These are phyloP conservation scores for Castanopsis chinensis DNA, from an alignment of 306 rosid genomes.

Conservation along the genomic window DNA sequence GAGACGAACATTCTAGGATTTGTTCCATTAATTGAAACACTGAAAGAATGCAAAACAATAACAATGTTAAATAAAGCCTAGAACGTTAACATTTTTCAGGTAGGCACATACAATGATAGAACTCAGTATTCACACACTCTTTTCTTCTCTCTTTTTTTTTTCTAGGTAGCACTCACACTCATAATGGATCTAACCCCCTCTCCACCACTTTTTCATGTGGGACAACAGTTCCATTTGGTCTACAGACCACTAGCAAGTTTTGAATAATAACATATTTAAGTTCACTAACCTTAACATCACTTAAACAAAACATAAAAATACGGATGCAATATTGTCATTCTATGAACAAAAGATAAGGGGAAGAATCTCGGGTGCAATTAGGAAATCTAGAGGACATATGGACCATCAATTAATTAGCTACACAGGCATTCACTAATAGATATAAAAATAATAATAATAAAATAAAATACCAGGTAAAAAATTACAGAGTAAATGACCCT, in stretches of 20 bases:
- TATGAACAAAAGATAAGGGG: not conserved
- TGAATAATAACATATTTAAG: not conserved
- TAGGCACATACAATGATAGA: not conserved
- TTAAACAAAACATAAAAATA: not conserved
- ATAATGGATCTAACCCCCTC: not conserved
- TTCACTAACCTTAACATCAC: not conserved
- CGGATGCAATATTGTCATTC: not conserved
- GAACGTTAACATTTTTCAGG: constrained; percentile 2
- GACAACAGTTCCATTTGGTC: not conserved
- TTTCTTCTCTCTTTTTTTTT: too few relatives aligned
- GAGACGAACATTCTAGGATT: constrained; percentile 84
- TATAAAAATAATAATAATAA: too few relatives aligned
- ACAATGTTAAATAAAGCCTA: not conserved
- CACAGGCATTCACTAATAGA: not conserved
- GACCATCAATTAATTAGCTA: not conserved
- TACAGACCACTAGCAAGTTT: not conserved
- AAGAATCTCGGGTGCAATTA: not conserved
- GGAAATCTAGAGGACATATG: not conserved
- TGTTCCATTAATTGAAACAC: constrained; percentile 83
- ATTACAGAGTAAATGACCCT: not conserved
- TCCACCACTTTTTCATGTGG: not conserved
- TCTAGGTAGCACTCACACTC: not conserved
- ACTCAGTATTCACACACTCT: not conserved
- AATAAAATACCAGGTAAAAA: not conserved
- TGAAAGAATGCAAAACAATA: constrained; percentile 32